Conservation (phyloP, 257 asterid species). For the Petunia secreta region DNA sequence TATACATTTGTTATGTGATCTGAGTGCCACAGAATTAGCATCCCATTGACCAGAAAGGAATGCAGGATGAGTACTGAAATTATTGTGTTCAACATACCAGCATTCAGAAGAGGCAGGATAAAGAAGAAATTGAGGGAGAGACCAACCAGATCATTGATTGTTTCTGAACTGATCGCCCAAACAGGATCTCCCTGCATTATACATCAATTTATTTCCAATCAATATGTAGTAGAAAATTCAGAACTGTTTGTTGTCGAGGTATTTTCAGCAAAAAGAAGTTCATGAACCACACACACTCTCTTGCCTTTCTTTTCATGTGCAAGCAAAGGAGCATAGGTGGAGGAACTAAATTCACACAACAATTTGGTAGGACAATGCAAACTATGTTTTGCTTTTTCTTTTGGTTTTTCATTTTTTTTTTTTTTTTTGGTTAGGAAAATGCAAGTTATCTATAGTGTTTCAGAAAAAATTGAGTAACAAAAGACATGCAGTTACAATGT, state of each 20-base stretch:
- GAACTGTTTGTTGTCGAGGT: background rate
- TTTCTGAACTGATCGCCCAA: conserved; percentile 88
- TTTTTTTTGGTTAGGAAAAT: background rate
- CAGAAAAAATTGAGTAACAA: background rate
- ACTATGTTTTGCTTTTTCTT: no score
- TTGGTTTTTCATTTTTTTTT: no score
- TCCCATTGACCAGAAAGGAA: background rate
- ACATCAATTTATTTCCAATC: background rate
- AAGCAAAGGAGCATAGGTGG: background rate
- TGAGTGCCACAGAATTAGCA: background rate
- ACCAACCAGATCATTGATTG: conserved; percentile 67
- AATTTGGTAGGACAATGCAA: background rate
- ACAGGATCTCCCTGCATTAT: conserved; percentile 93
- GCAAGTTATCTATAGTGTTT: background rate
- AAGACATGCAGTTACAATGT: background rate
- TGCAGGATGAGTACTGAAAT: background rate
- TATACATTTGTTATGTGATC: background rate
- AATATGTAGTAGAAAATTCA: background rate
- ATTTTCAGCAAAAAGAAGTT: background rate
- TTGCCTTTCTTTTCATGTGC: background rate
- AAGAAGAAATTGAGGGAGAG: conserved; percentile 95
- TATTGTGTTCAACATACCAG: conserved; percentile 45
- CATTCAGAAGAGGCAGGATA: conserved; percentile 72
- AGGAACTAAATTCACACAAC: background rate
- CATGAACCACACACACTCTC: background rate